Conservation (phyloP, 202 grass and related monocot genomes). For the Zoysia matrella region DNA sequence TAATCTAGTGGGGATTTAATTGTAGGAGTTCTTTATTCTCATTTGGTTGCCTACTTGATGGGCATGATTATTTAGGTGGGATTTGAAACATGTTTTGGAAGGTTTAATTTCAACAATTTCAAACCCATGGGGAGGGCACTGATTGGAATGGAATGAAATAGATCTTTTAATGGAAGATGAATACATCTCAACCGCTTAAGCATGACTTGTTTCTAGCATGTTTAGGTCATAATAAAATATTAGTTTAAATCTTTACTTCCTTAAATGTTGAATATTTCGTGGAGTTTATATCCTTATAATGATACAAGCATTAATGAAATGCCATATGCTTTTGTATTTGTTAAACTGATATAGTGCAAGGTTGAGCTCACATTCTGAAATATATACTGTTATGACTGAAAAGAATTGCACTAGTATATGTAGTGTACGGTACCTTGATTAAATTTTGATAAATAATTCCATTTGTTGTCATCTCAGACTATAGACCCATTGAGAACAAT, state of each 20-base stretch:
- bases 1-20: not conserved
- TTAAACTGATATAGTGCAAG: not conserved
- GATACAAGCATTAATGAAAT: not conserved
- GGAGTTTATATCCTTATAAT: not conserved
- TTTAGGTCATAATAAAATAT: conserved; percentile 9
- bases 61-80: conserved; percentile 10
- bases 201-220: not conserved
- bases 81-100: not conserved
- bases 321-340: not conserved
- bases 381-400: not conserved
- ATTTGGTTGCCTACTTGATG: not conserved
- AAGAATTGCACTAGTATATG: conserved; percentile 13
- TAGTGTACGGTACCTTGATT: conserved; percentile 19
- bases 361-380: conserved; percentile 32
- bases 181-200: not conserved
- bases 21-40: not conserved
- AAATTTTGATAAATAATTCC: conserved; percentile 25
- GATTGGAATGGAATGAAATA: not conserved
- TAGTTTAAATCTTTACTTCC: not conserved
- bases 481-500: conserved; percentile 90
- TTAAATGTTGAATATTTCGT: conserved; percentile 14
- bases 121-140: not conserved
- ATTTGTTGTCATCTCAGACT: conserved; percentile 65
- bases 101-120: not conserved
- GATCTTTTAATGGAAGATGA: not conserved